Conservation (phyloP, 192 early-diverging fungal genomes). For the Radiomyces spectabilis region DNA sequence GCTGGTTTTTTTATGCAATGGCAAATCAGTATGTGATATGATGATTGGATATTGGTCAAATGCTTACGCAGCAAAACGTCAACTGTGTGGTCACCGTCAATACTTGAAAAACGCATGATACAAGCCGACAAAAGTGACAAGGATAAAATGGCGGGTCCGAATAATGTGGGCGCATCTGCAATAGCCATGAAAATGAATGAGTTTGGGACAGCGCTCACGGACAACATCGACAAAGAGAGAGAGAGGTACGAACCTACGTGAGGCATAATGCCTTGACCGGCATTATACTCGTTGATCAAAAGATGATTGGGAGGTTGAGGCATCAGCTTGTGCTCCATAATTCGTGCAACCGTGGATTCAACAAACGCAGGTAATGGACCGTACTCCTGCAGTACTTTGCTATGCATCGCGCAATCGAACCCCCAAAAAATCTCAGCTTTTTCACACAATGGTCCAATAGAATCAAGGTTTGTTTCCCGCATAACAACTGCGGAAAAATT, state of each 20-base stretch:
- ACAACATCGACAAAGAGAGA: no score
- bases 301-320: slow-evolving; percentile 39
- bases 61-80: slow-evolving; percentile 35
- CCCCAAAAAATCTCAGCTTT: neutral
- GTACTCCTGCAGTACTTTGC: slow-evolving; percentile 42
- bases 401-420: no score
- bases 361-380: slow-evolving; percentile 45
- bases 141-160: slow-evolving; percentile 53
- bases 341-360: slow-evolving; percentile 32
- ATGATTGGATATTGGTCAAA: no score
- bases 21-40: no score
- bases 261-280: slow-evolving; percentile 61
- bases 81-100: slow-evolving; percentile 9
- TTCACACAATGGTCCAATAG: neutral
- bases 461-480: neutral
- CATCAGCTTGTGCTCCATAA: slow-evolving; percentile 33
- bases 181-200: neutral
- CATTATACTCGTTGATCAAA: slow-evolving; percentile 60
- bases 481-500: no score
- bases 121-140: slow-evolving; percentile 57
- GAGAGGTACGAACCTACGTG: no score
- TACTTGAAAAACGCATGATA: slow-evolving; percentile 53
- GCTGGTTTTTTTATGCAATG: no score
- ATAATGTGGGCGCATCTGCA: slow-evolving; percentile 45
- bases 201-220: neutral